phyloP scores from a whole-genome alignment of 345 rosid genomes.

The Linum lewisii region DNA sequence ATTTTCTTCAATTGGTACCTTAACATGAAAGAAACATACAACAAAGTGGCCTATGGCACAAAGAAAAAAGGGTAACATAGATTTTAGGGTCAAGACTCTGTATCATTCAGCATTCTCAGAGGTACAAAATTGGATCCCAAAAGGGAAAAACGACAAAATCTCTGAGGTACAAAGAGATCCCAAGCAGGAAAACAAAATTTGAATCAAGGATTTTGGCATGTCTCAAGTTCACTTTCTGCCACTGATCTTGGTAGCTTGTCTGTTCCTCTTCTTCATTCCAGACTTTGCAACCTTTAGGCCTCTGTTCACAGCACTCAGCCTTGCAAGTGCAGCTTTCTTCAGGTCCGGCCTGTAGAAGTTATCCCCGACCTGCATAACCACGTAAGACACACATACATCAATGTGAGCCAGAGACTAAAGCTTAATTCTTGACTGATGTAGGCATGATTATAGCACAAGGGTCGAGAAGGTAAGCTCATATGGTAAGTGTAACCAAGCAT shows the following conservation, averaged over 20 bases:
- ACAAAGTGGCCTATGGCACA: no score
- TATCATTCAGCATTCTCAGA: no score
- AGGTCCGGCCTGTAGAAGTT: conserved; percentile 89
- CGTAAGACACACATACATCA: not conserved
- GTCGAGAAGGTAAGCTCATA: not conserved
- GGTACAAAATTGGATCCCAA: no score
- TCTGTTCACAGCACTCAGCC: conserved; percentile 68
- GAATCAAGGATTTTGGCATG: no score
- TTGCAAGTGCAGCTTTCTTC: conserved; percentile 79
- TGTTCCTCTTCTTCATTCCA: conserved; percentile 86
- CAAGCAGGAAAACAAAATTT: no score
- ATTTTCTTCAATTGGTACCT: no score
- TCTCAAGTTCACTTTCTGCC: conserved; percentile 18
- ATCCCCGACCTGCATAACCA: conserved; percentile 49
- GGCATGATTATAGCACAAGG: not conserved
- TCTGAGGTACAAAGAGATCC: no score
- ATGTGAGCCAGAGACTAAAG: no score
- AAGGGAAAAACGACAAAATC: no score
- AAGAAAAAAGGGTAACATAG: no score
- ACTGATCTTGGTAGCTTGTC: conserved; percentile 40
- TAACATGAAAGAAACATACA: no score
- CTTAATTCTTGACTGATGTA: not conserved
- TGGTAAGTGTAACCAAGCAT: not conserved
- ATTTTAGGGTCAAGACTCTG: no score
- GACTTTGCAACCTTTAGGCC: conserved; percentile 79